Evolutionary conservation across 176 grass and related monocot genomes (phyloP).

Genomic region (Canna indica): DNA sequence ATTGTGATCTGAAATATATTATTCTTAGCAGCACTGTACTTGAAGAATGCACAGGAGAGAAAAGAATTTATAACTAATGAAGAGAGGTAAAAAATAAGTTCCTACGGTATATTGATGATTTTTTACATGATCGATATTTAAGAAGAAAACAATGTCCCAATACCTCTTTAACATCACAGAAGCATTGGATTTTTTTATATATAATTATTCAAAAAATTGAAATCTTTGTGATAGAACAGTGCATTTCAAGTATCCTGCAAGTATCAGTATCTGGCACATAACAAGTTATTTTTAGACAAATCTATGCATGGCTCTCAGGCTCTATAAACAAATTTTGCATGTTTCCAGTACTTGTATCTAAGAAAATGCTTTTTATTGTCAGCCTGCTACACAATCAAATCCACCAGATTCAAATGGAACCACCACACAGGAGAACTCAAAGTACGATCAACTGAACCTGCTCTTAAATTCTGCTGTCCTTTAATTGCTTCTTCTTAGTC

Average conservation of each 20-base stretch:
- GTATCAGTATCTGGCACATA: no score
- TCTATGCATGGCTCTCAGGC: background rate
- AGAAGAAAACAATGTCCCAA: no score
- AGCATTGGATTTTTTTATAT: no score
- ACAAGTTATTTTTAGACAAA: no score
- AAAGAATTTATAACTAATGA: background rate
- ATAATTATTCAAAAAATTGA: no score
- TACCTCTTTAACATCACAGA: no score
- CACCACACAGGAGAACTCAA: conserved; percentile 71
- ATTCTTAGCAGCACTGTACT: background rate
- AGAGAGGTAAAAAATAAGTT: no score
- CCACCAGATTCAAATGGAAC: conserved; percentile 43
- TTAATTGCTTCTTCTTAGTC: background rate
- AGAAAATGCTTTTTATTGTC: conserved; percentile 25
- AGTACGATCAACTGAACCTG: conserved; percentile 33
- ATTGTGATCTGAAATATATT: background rate
- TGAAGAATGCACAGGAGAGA: background rate
- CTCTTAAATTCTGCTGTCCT: background rate
- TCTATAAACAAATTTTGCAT: background rate
- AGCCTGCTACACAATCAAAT: conserved; percentile 55
- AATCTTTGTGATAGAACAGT: no score
- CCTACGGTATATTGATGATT: no score
- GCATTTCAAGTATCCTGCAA: no score
- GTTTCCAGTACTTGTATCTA: background rate
- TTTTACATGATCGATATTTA: no score